Percentiles rank a stretch among this genome's conserved stretches.
These are phyloP conservation scores for Botrytis hyacinthi DNA, from an alignment of 2,329 filamentous ascomycete genomes.

Conservation along the genomic window DNA sequence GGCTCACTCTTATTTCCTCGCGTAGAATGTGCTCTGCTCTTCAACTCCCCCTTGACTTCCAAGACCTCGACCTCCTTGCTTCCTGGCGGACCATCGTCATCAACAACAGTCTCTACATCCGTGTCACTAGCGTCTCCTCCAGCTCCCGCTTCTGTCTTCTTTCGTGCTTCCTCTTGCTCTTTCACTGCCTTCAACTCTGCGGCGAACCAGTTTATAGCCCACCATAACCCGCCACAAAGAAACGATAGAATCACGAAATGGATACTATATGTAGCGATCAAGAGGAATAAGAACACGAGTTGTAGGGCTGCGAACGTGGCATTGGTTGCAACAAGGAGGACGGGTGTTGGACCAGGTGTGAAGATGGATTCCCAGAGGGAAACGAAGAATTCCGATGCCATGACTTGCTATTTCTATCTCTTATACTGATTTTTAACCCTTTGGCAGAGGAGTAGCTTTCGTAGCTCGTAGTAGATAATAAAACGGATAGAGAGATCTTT, in stretches of 20 bases:
- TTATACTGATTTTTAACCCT: not conserved
- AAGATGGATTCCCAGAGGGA: slow-evolving; percentile 92
- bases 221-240: slow-evolving; percentile 82
- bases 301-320: slow-evolving; percentile 84
- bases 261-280: slow-evolving; percentile 79
- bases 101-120: slow-evolving; percentile 54
- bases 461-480: not conserved
- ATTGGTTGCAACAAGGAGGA: slow-evolving; percentile 87
- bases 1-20: slow-evolving; percentile 51
- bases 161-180: slow-evolving; percentile 32
- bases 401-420: not conserved
- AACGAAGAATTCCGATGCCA: slow-evolving; percentile 52
- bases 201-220: slow-evolving; percentile 96
- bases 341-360: slow-evolving; percentile 84
- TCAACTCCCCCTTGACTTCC: slow-evolving; percentile 33
- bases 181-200: slow-evolving; percentile 56
- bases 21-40: slow-evolving; percentile 30
- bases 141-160: slow-evolving; percentile 33
- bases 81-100: slow-evolving; percentile 33
- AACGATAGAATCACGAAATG: slow-evolving; percentile 83
- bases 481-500: not conserved
- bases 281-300: slow-evolving; percentile 69
- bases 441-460: not conserved
- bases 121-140: slow-evolving; percentile 41
- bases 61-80: slow-evolving; percentile 36